Base-by-base conservation (phyloP, 106 monocot genomes). In the Allium sativum region DNA sequence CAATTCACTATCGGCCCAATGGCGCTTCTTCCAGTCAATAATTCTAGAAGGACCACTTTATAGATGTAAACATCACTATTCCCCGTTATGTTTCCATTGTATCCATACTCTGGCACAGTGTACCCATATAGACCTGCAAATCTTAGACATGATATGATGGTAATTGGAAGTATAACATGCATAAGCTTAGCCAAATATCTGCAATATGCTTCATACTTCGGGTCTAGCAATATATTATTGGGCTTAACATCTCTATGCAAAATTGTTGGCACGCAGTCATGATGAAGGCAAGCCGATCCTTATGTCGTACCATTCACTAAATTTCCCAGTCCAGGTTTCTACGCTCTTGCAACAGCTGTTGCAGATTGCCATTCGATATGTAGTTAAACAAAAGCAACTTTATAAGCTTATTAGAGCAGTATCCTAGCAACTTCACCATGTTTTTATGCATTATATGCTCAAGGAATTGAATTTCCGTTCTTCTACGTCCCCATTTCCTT, bases 11-110 rank as follows among this genome's bases (percentile, higher is more conserved):
- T 71, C 1, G 78, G 79, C 57, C 88, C 91, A 2, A 98, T 72
- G 6, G 80, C 96, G n/a, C 81, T 88, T 9, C 91, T 67, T 12
- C 91, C 88, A 12, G 71, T 91, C 7, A 98, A 69, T n/a, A 98
- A 88, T 68, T 98, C 96, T 13, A 98, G 74, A 6, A 98, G 88
- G 21, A 98, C 96, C 6, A 98, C 96, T 10, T 87, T 87, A 44
- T 82, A 98, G 84, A 91, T 98, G 67, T 98, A 98, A 42, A 98
- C 87, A 41, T 98, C 96, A 40, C 96, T 98, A 71, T 98, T 98
- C 67, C 88, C 96, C 17, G 91, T 98, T 71, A 98, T 91, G 31
- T 92, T 87, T 40, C 64, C 71, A 0, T 82, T 88, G 80, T 98
- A 98, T 11, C 84, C 87, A 18, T 98, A 98, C 70, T 98, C 91